These are phyloP conservation scores for Pichia sp. DNA, from an alignment of 1,139 yeast species.

Conservation along the genomic window DNA sequence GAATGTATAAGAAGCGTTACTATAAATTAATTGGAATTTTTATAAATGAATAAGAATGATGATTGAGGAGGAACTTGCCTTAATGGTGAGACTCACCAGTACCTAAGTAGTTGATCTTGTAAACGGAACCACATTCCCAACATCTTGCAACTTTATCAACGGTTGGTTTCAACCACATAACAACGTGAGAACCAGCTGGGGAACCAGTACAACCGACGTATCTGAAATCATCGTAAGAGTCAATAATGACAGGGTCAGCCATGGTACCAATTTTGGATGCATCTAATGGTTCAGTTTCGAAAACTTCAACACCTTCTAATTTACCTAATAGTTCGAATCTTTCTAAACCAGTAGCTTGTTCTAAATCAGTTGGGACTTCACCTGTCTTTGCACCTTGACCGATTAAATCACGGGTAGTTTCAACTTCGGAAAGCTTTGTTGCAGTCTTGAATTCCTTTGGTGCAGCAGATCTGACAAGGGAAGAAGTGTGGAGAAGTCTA, in stretches of 20 bases:
- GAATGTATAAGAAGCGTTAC: not conserved
- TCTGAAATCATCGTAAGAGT: slow-evolving; percentile 88
- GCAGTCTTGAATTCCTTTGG: slow-evolving; percentile 51
- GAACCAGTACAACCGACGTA: slow-evolving; percentile 97
- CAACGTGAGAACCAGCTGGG: slow-evolving; percentile 85
- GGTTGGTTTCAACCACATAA: slow-evolving; percentile 92
- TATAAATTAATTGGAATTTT: not conserved
- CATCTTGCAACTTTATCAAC: slow-evolving; percentile 84
- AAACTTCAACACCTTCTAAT: slow-evolving; percentile 91
- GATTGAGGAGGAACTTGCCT: not conserved
- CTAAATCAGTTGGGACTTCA: slow-evolving; percentile 84
- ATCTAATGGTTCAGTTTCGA: slow-evolving; percentile 85
- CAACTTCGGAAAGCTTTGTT: slow-evolving; percentile 62
- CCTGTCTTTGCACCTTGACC: slow-evolving; percentile 85
- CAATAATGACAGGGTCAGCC: slow-evolving; percentile 79
- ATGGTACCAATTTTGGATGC: slow-evolving; percentile 85
- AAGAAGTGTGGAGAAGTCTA: slow-evolving; percentile 26
- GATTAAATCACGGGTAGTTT: slow-evolving; percentile 71
- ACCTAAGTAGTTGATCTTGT: slow-evolving; percentile 84
- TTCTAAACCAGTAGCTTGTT: slow-evolving; percentile 97
- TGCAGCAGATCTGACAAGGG: slow-evolving; percentile 18
- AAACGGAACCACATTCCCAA: slow-evolving; percentile 98
- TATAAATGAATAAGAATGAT: not conserved
- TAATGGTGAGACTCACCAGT: slow-evolving; percentile 29
- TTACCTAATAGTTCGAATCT: slow-evolving; percentile 93